Conservation (phyloP, 192 early-diverging fungal species). For the Lunasporangiospora selenospora region DNA sequence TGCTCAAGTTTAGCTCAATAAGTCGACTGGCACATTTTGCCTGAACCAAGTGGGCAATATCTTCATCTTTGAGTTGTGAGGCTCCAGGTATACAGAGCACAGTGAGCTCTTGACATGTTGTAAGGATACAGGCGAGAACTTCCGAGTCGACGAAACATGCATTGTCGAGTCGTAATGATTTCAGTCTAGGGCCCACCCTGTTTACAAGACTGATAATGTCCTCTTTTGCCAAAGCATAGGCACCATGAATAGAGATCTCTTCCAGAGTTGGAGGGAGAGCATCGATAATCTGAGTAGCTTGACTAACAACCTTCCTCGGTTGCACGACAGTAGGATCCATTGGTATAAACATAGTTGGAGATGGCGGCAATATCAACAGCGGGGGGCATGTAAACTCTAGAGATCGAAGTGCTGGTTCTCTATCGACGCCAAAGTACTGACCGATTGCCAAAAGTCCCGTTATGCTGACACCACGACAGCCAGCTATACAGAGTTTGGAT, state of each 20-base stretch:
- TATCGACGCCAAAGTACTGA: neutral
- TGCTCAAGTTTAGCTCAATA: conserved; percentile 30
- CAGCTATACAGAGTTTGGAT: conserved; percentile 16
- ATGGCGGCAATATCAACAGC: neutral
- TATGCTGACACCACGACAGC: conserved; percentile 26
- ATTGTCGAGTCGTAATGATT: conserved; percentile 13
- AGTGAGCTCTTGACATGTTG: conserved; percentile 14
- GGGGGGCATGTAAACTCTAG: conserved; percentile 30
- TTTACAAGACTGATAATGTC: conserved; percentile 26
- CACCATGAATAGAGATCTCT: conserved; percentile 29
- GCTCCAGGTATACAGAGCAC: conserved; percentile 35
- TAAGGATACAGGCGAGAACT: conserved; percentile 16
- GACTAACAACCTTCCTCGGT: no score
- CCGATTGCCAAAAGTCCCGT: conserved; percentile 13
- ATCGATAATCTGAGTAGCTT: conserved; percentile 16
- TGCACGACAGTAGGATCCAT: neutral
- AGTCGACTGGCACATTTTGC: conserved; percentile 23
- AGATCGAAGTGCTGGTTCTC: conserved; percentile 11
- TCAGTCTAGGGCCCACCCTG: conserved; percentile 12
- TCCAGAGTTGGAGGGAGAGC: conserved; percentile 23
- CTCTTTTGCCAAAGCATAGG: conserved; percentile 6
- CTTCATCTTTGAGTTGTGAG: conserved; percentile 18
- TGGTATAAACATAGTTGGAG: neutral
- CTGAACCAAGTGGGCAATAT: conserved; percentile 7
- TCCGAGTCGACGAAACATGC: conserved; percentile 21